Base-by-base conservation (phyloP, 2,329 filamentous ascomycete species). In the Fusarium sp. region DNA sequence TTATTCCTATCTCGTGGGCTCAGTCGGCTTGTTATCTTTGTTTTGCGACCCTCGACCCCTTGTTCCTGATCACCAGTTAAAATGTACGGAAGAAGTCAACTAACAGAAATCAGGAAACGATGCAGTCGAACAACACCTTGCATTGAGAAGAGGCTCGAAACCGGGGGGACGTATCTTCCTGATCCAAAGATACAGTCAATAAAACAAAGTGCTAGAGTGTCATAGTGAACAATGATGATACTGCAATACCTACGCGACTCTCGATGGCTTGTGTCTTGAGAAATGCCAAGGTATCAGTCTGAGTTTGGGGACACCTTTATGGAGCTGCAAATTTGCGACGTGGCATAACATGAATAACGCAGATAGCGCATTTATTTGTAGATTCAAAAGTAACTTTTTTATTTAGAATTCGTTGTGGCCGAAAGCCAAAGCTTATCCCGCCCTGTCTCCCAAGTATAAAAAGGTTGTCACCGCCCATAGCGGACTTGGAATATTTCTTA, bases 11-110 rank as follows among this genome's bases (percentile, higher is more conserved):
- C 14, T 6, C 45, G 6, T 22, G 24, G 0, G 11, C 17, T 45
- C 12, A 45, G 0, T 45, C 8, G 12, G 4, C 5, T 26, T 0
- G 1, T 8, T 48, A 3, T 30, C 1, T 0, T 6, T 17, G 0
- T 30, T 30, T 17, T 12, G 20, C 20, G 10, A 8, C 3, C 0
- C 9, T 17, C 7, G 9, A 22, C 6, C 0, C 6, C 4, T 22
- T 48, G 5, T 15, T 5, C 9, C 9, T 2, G 6, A 22, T 15
- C 8, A 48, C 4, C 9, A 22, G 8, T 15, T 0, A 17, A 2
- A 4, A 8, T 24, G 6, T 3, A 18, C 22, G 2, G 12, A 14
- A 24, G 17, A 34, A 18, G 10, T 10, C 2, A 9, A 24, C 50
- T 52, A 12, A 52, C 8, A 8, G 9, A 6, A 15, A 26, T 8